Conservation (phyloP, 179 eudicot genomes). For the Actinidia arguta region DNA sequence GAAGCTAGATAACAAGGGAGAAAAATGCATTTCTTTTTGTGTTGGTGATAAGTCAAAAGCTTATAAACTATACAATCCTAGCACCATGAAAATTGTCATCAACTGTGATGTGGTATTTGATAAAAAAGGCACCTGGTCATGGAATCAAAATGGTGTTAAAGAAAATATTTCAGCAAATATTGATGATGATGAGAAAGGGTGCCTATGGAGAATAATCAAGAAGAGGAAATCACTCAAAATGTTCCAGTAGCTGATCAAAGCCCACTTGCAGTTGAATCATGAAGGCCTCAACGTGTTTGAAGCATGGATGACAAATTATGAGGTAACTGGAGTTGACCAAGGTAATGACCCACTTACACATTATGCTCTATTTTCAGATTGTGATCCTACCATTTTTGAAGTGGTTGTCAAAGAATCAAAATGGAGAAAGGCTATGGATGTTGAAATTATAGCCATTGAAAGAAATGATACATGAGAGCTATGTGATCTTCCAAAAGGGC, state of each 20-base stretch:
- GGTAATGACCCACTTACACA: no score
- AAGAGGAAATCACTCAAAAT: background rate
- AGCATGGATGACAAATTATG: background rate
- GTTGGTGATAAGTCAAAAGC: background rate
- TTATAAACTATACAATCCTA: no score
- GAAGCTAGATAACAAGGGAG: background rate
- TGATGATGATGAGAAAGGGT: background rate
- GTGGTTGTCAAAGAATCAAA: background rate
- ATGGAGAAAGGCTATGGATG: constrained; percentile 1
- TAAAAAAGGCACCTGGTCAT: background rate
- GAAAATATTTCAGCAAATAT: background rate
- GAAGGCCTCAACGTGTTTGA: background rate
- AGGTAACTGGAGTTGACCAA: no score
- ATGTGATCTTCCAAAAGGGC: background rate
- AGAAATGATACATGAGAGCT: background rate
- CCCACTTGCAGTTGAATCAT: background rate
- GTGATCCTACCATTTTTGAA: background rate
- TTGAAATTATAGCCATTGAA: background rate
- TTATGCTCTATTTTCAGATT: no score
- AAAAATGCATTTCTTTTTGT: background rate
- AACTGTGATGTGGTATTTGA: background rate
- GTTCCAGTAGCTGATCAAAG: background rate
- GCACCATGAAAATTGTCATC: no score
- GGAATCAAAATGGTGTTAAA: no score
- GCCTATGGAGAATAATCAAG: background rate